phyloP scores from a whole-genome alignment of 306 rosid species.

The Quercus ilex region DNA sequence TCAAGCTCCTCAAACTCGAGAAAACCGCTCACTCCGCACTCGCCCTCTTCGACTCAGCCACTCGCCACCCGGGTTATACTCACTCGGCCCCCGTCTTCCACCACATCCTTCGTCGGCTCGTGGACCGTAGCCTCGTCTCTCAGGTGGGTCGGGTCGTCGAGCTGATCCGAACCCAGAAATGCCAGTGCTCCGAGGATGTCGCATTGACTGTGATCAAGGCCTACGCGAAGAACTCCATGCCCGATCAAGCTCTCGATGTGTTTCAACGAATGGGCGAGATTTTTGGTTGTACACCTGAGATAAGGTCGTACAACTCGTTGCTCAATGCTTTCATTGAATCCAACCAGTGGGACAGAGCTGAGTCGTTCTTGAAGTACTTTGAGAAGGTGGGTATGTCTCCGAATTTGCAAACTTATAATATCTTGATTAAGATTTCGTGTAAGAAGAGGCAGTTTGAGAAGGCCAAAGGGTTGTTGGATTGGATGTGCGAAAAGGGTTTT shows the following conservation, averaged over 20 bases:
- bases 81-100: conserved; percentile 58
- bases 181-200: conserved; percentile 68
- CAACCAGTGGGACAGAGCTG: conserved; percentile 65
- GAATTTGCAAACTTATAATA: conserved; percentile 64
- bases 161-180: conserved; percentile 45
- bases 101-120: conserved; percentile 65
- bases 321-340: conserved; percentile 75
- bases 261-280: conserved; percentile 68
- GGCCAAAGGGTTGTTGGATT: conserved; percentile 54
- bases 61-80: conserved; percentile 39
- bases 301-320: conserved; percentile 64
- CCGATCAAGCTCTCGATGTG: conserved; percentile 55
- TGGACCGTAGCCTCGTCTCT: conserved; percentile 41
- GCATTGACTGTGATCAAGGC: conserved; percentile 70
- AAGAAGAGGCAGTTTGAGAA: conserved; percentile 68
- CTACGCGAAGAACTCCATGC: conserved; percentile 69
- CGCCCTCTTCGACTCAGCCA: conserved; percentile 61
- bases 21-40: conserved; percentile 56
- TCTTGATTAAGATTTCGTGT: conserved; percentile 62
- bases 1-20: conserved; percentile 69
- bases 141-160: conserved; percentile 45
- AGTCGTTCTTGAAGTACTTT: conserved; percentile 52
- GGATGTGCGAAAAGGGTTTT: conserved; percentile 64
- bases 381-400: conserved; percentile 54
- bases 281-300: conserved; percentile 65